Percentiles rank a stretch among this genome's conserved stretches.
phyloP scores from a whole-genome alignment of 2,329 filamentous ascomycete species.

The Beauveria asiatica region DNA sequence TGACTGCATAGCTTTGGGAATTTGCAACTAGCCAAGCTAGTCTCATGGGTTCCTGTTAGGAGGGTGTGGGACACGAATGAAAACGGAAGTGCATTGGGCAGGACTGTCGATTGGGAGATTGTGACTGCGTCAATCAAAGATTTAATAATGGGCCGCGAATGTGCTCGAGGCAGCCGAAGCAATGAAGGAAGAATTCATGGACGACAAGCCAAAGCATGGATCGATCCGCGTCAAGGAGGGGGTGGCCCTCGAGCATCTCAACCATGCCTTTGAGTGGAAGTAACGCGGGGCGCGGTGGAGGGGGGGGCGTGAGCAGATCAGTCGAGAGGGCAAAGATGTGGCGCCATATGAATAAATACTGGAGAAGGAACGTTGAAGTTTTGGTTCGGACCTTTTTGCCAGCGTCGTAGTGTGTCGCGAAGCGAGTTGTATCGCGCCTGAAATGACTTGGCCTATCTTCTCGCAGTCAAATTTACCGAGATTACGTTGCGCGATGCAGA shows the following conservation, averaged over 20 bases:
- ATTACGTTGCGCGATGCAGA: background rate
- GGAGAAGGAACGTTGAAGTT: background rate
- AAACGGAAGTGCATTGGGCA: background rate
- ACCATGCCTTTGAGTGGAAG: background rate
- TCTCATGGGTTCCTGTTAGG: background rate
- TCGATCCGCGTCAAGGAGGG: background rate
- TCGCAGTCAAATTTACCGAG: background rate
- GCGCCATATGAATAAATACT: background rate
- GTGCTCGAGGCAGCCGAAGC: background rate
- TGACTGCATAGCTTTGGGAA: background rate
- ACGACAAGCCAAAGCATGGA: background rate
- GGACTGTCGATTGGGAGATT: background rate
- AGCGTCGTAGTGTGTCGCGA: background rate
- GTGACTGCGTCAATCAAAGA: background rate
- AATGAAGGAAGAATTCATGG: background rate
- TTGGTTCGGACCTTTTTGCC: background rate
- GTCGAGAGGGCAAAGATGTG: conserved; percentile 1
- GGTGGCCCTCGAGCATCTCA: background rate
- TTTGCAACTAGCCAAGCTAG: background rate
- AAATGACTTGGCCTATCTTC: background rate
- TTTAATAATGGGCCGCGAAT: background rate
- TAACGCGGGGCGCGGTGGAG: background rate
- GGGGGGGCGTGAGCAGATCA: background rate
- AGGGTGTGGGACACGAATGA: background rate
- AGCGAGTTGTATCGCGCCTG: background rate